Evolutionary conservation across 768 basidiomycete species (phyloP), one percentile per base, ranked within the genome.

Genomic region (Boletus fagicola): DNA sequence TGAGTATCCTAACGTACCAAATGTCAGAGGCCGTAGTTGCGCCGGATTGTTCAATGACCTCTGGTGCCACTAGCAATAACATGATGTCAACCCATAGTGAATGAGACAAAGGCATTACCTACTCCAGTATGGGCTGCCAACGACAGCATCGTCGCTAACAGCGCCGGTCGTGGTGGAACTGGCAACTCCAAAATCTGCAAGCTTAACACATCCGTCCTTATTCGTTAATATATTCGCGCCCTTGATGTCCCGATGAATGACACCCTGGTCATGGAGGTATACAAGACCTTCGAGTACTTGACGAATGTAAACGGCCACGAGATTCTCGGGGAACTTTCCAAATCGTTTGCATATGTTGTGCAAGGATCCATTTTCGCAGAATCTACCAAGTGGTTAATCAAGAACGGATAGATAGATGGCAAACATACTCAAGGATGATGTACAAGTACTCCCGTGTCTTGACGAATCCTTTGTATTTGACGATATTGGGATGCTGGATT

Each of bases 101-200:
- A 20, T 57, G 40, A 51, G 45, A 30, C 28, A 15, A 46, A 53
- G 46, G 51, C 35, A 42, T 52, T 3, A 82, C 88, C 63, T 72
- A 94, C 91, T 99, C 96, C 96, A 99, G 69, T 99, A 99, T 5
- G 96, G 96, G 67, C 92, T 95, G 7, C 96, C 96, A 42, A 98
- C 96, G 2, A 99, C 96, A 12, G 93, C 91, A 65, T 88, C 90
- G 69, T 97, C 92, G 45, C 83, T 83, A 24, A 86, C 86, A 12
- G 84, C 87, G 12, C 84, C 88, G 1, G 86, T 82, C 26, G 87
- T 84, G 11, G 90, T 85, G 44, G 81, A 85, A 53, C 87, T 88
- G 12, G 94, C 94, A 20, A 99, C 97, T 50, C 97, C 97, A 68
- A 99, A 99, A 74, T 99, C 97, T 13, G 97, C 97, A n/a, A 99